Conservation (phyloP, 2,329 filamentous ascomycete genomes). For the Fusarium sp. region DNA sequence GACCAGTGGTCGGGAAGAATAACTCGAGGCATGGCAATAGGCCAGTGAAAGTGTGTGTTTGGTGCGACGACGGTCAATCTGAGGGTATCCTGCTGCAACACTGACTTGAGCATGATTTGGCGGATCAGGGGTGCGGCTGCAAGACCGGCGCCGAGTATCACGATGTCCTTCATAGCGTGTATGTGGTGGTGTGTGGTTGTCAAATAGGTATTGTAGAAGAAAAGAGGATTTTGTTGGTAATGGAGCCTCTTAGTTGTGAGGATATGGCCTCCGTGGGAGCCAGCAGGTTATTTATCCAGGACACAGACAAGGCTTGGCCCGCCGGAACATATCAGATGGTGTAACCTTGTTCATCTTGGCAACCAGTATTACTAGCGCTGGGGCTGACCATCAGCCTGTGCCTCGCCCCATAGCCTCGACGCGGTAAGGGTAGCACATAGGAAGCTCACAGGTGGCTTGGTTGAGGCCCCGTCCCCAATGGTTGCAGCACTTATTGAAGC, state of each 20-base stretch:
- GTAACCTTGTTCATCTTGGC: neutral
- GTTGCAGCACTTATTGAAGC: neutral
- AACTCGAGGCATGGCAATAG: neutral
- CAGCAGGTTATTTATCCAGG: neutral
- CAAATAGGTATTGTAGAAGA: too few relatives aligned
- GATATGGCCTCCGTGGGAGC: rapidly evolving
- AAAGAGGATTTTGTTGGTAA: too few relatives aligned
- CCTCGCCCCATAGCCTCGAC: neutral
- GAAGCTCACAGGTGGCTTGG: neutral
- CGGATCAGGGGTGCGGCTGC: neutral
- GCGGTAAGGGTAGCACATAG: neutral
- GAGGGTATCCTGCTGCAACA: neutral
- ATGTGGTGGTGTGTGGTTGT: too few relatives aligned
- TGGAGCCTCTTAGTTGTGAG: neutral
- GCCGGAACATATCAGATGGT: neutral
- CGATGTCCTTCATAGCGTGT: neutral
- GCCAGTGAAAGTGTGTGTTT: neutral
- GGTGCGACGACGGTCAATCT: neutral
- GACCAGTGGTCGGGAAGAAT: neutral
- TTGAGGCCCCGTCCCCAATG: neutral
- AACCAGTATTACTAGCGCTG: neutral
- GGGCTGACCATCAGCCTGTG: neutral
- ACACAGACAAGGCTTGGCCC: neutral
- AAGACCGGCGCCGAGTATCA: neutral
- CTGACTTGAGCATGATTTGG: neutral